Conservation (phyloP, 805 yeast genomes). For the Wickerhamomyces ciferrii region DNA sequence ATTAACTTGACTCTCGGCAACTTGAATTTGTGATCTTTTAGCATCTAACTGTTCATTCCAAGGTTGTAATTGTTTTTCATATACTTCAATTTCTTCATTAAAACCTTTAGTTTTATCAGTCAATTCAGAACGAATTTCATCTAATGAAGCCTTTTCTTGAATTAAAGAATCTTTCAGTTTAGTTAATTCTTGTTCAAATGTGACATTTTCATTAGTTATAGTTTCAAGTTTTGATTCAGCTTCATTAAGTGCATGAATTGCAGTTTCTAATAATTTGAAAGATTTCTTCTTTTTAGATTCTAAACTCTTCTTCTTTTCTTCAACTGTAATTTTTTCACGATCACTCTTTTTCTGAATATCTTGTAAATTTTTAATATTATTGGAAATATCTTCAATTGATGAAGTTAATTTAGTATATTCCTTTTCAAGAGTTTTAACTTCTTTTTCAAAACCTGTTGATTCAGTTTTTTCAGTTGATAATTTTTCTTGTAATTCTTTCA, state of each 20-base stretch:
- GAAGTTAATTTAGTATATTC: constrained; percentile 22
- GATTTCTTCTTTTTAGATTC: constrained; percentile 53
- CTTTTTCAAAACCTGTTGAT: constrained; percentile 33
- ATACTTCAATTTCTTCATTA: constrained; percentile 55
- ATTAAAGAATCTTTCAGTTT: constrained; percentile 40
- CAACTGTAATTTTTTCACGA: constrained; percentile 59
- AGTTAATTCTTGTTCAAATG: constrained; percentile 38
- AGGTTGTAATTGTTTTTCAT: constrained; percentile 72
- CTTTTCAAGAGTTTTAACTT: constrained; percentile 26
- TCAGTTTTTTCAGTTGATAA: constrained; percentile 38
- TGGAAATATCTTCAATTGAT: constrained; percentile 18
- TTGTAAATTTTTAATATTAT: constrained; percentile 26
- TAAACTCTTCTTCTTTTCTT: constrained; percentile 71
- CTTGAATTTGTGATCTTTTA: constrained; percentile 57
- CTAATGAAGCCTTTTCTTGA: constrained; percentile 51
- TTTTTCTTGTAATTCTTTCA: constrained; percentile 34
- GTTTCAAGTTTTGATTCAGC: constrained; percentile 41
- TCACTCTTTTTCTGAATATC: constrained; percentile 38
- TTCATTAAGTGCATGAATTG: constrained; percentile 38
- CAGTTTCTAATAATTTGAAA: constrained; percentile 45
- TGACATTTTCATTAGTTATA: constrained; percentile 37
- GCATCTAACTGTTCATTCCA: constrained; percentile 68
- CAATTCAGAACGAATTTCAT: constrained; percentile 57
- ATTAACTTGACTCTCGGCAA: constrained; percentile 62
- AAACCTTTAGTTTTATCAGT: constrained; percentile 70